Conservation (phyloP, 1,284 basidiomycete genomes). For the Coniophora puteana region DNA sequence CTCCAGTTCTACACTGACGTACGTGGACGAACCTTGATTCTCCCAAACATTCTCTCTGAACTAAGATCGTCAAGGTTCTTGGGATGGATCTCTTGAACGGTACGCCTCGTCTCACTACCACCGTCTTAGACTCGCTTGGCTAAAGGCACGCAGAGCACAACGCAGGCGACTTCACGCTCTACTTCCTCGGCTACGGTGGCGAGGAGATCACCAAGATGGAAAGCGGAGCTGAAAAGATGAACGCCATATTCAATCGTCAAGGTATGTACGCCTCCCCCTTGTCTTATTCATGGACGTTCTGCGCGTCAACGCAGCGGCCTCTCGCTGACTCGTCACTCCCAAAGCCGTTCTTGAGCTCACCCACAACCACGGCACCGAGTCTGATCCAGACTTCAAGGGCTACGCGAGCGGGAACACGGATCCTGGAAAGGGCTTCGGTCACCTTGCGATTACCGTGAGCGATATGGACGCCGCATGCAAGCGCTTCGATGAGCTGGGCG, state of each 20-base stretch:
- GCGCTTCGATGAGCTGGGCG: conserved; percentile 82
- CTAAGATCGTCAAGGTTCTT: conserved; percentile 49
- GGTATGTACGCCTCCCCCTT: conserved; percentile 46
- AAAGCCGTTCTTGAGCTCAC: conserved; percentile 82
- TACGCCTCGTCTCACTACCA: conserved; percentile 19
- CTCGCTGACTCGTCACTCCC: no score
- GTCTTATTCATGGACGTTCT: conserved; percentile 9
- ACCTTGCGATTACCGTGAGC: conserved; percentile 84
- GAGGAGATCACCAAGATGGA: conserved; percentile 41
- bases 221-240: conserved; percentile 44
- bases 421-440: conserved; percentile 80
- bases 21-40: conserved; percentile 16
- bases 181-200: conserved; percentile 79
- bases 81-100: conserved; percentile 85
- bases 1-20: conserved; percentile 75
- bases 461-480: conserved; percentile 83
- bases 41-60: no score
- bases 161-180: conserved; percentile 67
- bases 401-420: conserved; percentile 84
- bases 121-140: conserved; percentile 1
- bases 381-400: conserved; percentile 71
- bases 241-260: conserved; percentile 56
- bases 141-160: conserved; percentile 26
- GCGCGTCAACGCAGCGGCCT: conserved; percentile 2
- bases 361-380: conserved; percentile 89